Evolutionary conservation across 768 basidiomycete genomes (phyloP).

Genomic region (Lanmaoa pseudosensibilis): DNA sequence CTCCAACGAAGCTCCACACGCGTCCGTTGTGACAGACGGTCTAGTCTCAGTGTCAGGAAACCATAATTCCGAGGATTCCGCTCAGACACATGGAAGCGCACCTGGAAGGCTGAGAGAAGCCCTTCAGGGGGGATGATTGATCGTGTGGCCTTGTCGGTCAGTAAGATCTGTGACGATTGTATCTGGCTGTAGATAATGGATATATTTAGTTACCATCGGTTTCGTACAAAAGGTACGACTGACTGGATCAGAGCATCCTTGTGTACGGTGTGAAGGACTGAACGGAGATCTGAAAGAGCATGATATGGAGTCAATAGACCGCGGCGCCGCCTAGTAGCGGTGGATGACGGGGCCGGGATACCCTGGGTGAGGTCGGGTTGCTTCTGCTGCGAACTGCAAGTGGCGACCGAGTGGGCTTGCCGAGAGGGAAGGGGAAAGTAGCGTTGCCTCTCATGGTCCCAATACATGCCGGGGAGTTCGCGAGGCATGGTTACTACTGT

Average conservation of each 20-base stretch:
- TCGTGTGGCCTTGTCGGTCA: constrained; percentile 35
- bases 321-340: background rate
- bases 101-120: constrained; percentile 48
- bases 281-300: constrained; percentile 16
- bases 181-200: constrained; percentile 37
- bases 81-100: constrained; percentile 25
- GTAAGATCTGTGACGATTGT: constrained; percentile 39
- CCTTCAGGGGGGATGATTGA: constrained; percentile 31
- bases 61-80: too few relatives aligned
- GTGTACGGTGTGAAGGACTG: constrained; percentile 13
- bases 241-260: constrained; percentile 32
- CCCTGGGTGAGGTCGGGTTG: background rate
- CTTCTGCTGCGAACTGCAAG: background rate
- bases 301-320: background rate
- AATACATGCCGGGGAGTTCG: constrained; percentile 58
- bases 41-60: constrained; percentile 24
- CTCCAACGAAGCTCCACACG: constrained; percentile 47
- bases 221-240: background rate
- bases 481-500: constrained; percentile 40
- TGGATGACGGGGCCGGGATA: too few relatives aligned
- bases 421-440: constrained; percentile 48
- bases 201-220: background rate
- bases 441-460: constrained; percentile 49
- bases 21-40: constrained; percentile 34
- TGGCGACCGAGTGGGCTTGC: too few relatives aligned